phyloP scores from a whole-genome alignment of 352 stramenopile species.

The Phytophthora lateralis region DNA sequence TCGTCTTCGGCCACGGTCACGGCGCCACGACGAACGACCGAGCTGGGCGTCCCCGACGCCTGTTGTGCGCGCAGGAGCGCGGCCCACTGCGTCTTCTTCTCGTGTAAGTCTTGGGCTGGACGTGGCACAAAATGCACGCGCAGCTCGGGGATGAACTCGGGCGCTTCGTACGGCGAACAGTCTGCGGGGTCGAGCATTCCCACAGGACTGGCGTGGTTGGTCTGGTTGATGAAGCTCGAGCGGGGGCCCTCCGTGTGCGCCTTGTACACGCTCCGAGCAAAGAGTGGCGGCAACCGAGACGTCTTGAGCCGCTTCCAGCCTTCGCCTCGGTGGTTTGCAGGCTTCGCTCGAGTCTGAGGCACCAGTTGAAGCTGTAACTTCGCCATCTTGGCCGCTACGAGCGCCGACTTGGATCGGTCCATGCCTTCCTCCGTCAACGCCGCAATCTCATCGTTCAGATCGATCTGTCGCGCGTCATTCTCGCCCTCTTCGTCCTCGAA shows the following conservation, averaged over 20 bases:
- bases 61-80: constrained; percentile 34
- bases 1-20: constrained; percentile 18
- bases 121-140: constrained; percentile 62
- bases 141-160: constrained; percentile 68
- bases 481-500: constrained; percentile 22
- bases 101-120: constrained; percentile 54
- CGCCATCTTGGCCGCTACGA: constrained; percentile 65
- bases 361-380: constrained; percentile 54
- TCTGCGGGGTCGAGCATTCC: constrained; percentile 75
- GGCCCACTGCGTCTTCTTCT: constrained; percentile 63
- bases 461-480: constrained; percentile 28
- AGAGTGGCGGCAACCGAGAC: constrained; percentile 56
- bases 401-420: constrained; percentile 49
- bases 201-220: constrained; percentile 65
- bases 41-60: constrained; percentile 8
- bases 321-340: constrained; percentile 43
- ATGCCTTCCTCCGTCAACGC: constrained; percentile 55
- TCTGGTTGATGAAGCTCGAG: constrained; percentile 67
- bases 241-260: constrained; percentile 61
- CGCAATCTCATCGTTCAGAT: constrained; percentile 47
- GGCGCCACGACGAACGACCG: constrained; percentile 17
- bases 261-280: constrained; percentile 64
- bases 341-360: constrained; percentile 1
- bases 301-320: constrained; percentile 80
- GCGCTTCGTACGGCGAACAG: constrained; percentile 60